These are phyloP conservation scores for Didymella arachidicola DNA, from an alignment of 2,329 filamentous ascomycete species.

Conservation along the genomic window DNA sequence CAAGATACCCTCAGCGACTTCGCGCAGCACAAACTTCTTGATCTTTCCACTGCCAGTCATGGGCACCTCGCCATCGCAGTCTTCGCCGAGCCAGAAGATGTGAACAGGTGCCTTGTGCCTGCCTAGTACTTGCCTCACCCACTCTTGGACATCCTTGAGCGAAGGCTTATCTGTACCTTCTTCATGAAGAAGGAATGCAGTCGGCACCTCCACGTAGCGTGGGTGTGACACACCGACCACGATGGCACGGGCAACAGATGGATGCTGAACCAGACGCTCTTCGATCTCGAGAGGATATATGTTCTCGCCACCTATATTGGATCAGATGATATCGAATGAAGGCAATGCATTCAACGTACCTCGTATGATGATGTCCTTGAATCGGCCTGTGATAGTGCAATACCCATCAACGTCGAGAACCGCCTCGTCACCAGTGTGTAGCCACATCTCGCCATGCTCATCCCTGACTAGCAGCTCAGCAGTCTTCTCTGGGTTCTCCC, in stretches of 20 bases:
- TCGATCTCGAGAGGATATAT: constrained; percentile 76
- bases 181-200: constrained; percentile 64
- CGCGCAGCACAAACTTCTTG: constrained; percentile 52
- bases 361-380: constrained; percentile 82
- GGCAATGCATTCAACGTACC: constrained; percentile 50
- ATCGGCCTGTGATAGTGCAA: constrained; percentile 75
- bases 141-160: constrained; percentile 47
- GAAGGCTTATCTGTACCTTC: constrained; percentile 33
- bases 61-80: constrained; percentile 49
- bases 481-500: constrained; percentile 76
- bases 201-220: constrained; percentile 78
- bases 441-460: constrained; percentile 59
- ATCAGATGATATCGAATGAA: constrained; percentile 4
- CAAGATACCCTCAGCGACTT: constrained; percentile 39
- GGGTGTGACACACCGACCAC: constrained; percentile 74
- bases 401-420: constrained; percentile 60
- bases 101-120: constrained; percentile 67
- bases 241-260: constrained; percentile 68
- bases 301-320: constrained; percentile 47
- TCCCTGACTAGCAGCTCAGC: constrained; percentile 74
- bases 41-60: constrained; percentile 57
- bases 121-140: constrained; percentile 50
- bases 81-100: constrained; percentile 76
- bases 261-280: constrained; percentile 72
- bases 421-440: constrained; percentile 52